A percentile compares a stretch with the other conserved stretches of the same genome.
Evolutionary conservation across 1,139 yeast genomes (phyloP).

Genomic region (Yamadazyma epiphylla): DNA sequence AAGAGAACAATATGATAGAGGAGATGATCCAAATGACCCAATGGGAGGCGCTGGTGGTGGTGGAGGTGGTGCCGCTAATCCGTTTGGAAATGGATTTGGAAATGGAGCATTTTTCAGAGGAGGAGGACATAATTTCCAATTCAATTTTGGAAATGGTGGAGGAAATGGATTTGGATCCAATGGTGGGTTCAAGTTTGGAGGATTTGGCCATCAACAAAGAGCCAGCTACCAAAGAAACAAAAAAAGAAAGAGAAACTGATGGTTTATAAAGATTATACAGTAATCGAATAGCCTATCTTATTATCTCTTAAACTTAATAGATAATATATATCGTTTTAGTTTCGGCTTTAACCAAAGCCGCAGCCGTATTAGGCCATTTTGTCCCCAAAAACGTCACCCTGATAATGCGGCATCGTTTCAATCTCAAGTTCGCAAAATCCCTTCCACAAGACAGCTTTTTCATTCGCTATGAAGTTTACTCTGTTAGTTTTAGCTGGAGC

Average conservation of each 20-base stretch:
- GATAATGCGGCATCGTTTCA: too few relatives aligned
- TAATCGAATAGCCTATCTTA: too few relatives aligned
- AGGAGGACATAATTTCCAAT: conserved; percentile 8
- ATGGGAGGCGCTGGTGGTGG: conserved; percentile 5
- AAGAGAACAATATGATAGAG: conserved; percentile 64
- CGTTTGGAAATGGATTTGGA: conserved; percentile 10
- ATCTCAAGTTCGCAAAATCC: not conserved
- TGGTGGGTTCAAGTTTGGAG: conserved; percentile 14
- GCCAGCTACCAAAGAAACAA: conserved; percentile 17
- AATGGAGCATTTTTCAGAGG: conserved; percentile 4
- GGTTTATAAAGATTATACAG: too few relatives aligned
- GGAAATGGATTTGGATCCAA: conserved; percentile 7
- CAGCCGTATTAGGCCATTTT: too few relatives aligned
- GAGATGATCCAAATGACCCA: conserved; percentile 58
- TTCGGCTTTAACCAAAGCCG: too few relatives aligned
- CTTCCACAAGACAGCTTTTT: too few relatives aligned
- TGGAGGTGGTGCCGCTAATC: conserved; percentile 34
- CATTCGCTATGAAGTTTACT: conserved; percentile 14
- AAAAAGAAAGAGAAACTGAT: too few relatives aligned
- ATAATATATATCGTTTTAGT: too few relatives aligned
- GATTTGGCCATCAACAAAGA: conserved; percentile 14
- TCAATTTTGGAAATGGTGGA: conserved; percentile 10
- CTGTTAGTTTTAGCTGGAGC: conserved; percentile 18
- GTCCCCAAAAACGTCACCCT: too few relatives aligned
- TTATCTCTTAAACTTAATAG: too few relatives aligned